These are phyloP conservation scores for Davidsoniella australis DNA, from an alignment of 2,329 filamentous ascomycete genomes.

Conservation along the genomic window DNA sequence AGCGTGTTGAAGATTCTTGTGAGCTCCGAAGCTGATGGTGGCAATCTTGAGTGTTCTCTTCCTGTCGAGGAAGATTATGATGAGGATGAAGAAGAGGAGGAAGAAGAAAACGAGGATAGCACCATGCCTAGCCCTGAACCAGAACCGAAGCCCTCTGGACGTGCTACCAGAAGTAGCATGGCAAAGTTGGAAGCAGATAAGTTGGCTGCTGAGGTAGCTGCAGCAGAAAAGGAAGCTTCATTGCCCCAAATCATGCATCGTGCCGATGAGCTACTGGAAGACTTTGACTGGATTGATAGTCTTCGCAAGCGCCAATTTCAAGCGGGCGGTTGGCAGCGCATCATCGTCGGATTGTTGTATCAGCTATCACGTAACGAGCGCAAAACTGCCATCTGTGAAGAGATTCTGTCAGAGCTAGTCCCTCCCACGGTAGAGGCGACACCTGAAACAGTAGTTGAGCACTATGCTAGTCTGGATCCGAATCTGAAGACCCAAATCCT, in stretches of 20 bases:
- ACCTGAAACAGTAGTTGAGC: constrained; percentile 51
- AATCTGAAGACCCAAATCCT: constrained; percentile 68
- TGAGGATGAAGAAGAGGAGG: constrained; percentile 45
- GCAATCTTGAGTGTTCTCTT: constrained; percentile 61
- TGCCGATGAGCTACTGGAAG: constrained; percentile 57
- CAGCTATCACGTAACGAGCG: constrained; percentile 65
- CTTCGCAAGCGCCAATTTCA: constrained; percentile 70
- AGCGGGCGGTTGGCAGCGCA: constrained; percentile 80
- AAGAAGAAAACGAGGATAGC: constrained; percentile 37
- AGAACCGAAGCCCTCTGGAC: constrained; percentile 46
- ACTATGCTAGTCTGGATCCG: constrained; percentile 63
- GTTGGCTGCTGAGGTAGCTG: constrained; percentile 41
- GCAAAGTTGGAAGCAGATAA: constrained; percentile 64
- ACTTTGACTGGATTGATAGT: constrained; percentile 72
- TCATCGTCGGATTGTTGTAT: constrained; percentile 71
- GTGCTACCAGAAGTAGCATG: constrained; percentile 72
- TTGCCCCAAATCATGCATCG: constrained; percentile 40
- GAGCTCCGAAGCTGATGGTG: constrained; percentile 54
- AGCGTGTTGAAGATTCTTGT: constrained; percentile 78
- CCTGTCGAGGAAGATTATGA: constrained; percentile 59
- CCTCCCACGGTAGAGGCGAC: constrained; percentile 61
- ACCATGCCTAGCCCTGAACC: constrained; percentile 48
- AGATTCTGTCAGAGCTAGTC: constrained; percentile 63
- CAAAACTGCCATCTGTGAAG: constrained; percentile 55
- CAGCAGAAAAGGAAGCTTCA: constrained; percentile 31